phyloP scores from a whole-genome alignment of 768 basidiomycete genomes.

The Porphyrellus cyaneotinctus region DNA sequence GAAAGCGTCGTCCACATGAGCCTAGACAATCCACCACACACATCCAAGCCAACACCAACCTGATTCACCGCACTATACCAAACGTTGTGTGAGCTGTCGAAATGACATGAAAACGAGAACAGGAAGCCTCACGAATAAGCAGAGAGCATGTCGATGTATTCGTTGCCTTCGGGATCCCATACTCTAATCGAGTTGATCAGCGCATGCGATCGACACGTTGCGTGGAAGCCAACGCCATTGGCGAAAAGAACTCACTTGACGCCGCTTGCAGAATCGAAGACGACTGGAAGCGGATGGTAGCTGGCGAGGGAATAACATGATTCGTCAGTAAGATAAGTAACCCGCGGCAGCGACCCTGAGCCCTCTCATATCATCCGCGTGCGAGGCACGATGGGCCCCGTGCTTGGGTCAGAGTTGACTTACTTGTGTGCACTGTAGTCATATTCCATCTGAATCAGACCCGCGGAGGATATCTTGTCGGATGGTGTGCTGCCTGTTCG shows the following conservation, averaged over 20 bases:
- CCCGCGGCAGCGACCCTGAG: conserved; percentile 9
- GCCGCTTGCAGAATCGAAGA: conserved; percentile 87
- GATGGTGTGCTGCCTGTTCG: background rate
- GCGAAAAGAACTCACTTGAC: conserved; percentile 70
- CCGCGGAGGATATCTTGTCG: conserved; percentile 49
- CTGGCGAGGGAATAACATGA: conserved; percentile 52
- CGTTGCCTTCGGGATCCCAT: conserved; percentile 92
- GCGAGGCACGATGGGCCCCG: conserved; percentile 16
- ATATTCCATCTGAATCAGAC: conserved; percentile 78
- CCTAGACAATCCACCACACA: conserved; percentile 2
- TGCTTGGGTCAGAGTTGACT: conserved; percentile 31
- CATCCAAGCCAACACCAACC: conserved; percentile 38
- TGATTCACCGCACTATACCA: conserved; percentile 77
- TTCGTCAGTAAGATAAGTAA: conserved; percentile 27
- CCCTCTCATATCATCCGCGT: conserved; percentile 9
- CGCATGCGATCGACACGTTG: background rate
- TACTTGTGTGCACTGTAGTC: conserved; percentile 87
- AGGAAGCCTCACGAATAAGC: conserved; percentile 80
- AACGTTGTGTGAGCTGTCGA: conserved; percentile 5
- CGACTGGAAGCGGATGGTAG: conserved; percentile 93
- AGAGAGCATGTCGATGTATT: conserved; percentile 97
- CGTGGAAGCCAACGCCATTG: conserved; percentile 4
- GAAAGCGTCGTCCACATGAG: conserved; percentile 15
- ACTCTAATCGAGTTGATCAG: conserved; percentile 42
- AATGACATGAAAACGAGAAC: background rate